phyloP scores from a whole-genome alignment of 768 basidiomycete species.

The Dentipellis fragilis region DNA sequence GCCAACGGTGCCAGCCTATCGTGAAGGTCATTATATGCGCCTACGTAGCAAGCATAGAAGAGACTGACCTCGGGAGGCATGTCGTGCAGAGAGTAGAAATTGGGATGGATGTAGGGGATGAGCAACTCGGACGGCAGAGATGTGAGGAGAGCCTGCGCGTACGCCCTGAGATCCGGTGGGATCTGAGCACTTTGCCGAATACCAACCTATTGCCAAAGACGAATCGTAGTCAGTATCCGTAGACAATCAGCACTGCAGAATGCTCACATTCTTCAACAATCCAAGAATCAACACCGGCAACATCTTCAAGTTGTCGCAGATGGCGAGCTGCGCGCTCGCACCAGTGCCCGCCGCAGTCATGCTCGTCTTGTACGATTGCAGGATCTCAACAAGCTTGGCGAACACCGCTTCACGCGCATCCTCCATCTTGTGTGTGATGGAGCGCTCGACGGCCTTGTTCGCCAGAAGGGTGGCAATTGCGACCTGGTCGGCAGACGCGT shows the following conservation, averaged over 20 bases:
- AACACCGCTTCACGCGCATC: slow-evolving; percentile 80
- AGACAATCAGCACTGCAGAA: neutral
- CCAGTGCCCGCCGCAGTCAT: slow-evolving; percentile 93
- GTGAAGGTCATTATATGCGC: neutral
- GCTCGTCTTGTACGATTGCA: slow-evolving; percentile 86
- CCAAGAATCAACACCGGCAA: slow-evolving; percentile 85
- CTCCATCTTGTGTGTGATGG: slow-evolving; percentile 77
- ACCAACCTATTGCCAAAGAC: slow-evolving; percentile 51
- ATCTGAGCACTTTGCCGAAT: slow-evolving; percentile 94
- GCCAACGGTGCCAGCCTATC: slow-evolving; percentile 81
- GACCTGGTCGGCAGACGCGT: slow-evolving; percentile 83
- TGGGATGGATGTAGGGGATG: slow-evolving; percentile 89
- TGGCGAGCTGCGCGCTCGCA: slow-evolving; percentile 87
- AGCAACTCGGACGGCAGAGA: slow-evolving; percentile 86
- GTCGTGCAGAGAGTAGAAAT: slow-evolving; percentile 92
- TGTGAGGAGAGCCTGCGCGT: slow-evolving; percentile 86
- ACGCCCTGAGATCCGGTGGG: slow-evolving; percentile 91
- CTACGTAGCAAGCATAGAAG: slow-evolving; percentile 3
- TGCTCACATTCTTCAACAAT: slow-evolving; percentile 81
- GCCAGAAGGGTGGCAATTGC: slow-evolving; percentile 78
- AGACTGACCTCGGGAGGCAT: slow-evolving; percentile 80
- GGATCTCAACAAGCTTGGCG: slow-evolving; percentile 76
- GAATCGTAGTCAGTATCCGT: neutral
- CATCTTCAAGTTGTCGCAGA: slow-evolving; percentile 92
- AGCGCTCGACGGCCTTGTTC: slow-evolving; percentile 89